Evolutionary conservation across 176 grass and related monocot species (phyloP).

Genomic region (Panicum miliaceum): DNA sequence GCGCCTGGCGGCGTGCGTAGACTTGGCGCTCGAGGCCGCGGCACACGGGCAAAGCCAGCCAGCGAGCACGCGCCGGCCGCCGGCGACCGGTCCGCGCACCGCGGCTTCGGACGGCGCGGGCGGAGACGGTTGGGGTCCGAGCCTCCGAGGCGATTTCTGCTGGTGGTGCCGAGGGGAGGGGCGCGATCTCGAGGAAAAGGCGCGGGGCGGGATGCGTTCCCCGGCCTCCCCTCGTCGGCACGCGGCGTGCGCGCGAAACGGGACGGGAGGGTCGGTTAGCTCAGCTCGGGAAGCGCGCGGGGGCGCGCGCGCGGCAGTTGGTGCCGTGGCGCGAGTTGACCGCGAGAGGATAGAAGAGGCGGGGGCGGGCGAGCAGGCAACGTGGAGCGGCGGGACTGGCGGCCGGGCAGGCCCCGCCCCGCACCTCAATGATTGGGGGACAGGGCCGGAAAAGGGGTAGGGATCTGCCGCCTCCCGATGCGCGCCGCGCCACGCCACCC

Average conservation of each 20-base stretch:
- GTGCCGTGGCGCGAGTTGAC: background rate
- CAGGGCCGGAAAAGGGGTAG: background rate
- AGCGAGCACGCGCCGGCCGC: background rate
- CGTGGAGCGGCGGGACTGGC: slow-evolving; percentile 14
- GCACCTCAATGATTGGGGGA: slow-evolving; percentile 24
- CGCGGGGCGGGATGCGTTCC: background rate
- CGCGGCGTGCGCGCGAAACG: background rate
- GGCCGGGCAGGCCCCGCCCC: background rate
- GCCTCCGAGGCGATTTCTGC: background rate
- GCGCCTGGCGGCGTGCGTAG: background rate
- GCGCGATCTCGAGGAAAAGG: background rate
- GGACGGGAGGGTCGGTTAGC: background rate
- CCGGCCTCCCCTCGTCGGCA: background rate
- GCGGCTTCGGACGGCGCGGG: background rate
- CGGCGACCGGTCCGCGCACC: background rate
- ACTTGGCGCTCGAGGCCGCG: background rate
- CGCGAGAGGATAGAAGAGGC: background rate
- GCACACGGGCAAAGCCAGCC: no score
- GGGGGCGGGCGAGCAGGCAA: background rate
- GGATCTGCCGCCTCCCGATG: background rate
- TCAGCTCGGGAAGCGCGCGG: background rate
- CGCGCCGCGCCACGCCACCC: background rate
- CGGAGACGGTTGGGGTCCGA: background rate
- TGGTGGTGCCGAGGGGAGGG: background rate
- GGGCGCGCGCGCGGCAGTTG: background rate